Conservation (phyloP, 1,284 basidiomycete species). For the Cyathus olla region DNA sequence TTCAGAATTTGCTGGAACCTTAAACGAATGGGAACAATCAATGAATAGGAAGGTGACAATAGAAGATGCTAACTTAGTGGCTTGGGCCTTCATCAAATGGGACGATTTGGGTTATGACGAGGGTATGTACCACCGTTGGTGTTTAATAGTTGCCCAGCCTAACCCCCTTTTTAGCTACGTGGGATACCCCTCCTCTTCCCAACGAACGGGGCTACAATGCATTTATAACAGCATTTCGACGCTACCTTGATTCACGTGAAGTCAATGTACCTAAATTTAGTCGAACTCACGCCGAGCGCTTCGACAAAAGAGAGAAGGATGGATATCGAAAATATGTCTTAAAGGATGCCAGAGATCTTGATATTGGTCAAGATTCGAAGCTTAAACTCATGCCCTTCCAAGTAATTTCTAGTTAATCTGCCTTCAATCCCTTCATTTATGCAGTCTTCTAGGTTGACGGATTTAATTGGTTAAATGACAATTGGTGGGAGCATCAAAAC, state of each 20-base stretch:
- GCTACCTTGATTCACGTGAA: slow-evolving; percentile 72
- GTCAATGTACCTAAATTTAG: slow-evolving; percentile 71
- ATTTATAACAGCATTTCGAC: slow-evolving; percentile 73
- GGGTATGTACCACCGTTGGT: slow-evolving; percentile 60
- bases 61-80: slow-evolving; percentile 68
- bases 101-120: slow-evolving; percentile 90
- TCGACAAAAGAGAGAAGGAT: slow-evolving; percentile 59
- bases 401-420: slow-evolving; percentile 46
- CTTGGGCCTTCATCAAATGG: slow-evolving; percentile 93
- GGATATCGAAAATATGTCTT: slow-evolving; percentile 59
- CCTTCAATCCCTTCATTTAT: slow-evolving; percentile 1
- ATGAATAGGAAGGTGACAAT: slow-evolving; percentile 51
- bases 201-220: slow-evolving; percentile 69
- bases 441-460: slow-evolving; percentile 80
- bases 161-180: slow-evolving; percentile 68
- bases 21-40: slow-evolving; percentile 72
- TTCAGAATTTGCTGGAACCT: slow-evolving; percentile 58
- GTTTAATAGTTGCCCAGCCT: too few relatives aligned
- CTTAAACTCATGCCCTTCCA: slow-evolving; percentile 90
- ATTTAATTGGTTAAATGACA: slow-evolving; percentile 92
- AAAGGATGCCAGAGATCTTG: slow-evolving; percentile 62
- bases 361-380: slow-evolving; percentile 71
- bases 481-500: slow-evolving; percentile 89
- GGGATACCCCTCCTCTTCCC: slow-evolving; percentile 86
- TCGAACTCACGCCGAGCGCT: slow-evolving; percentile 46